Evolutionary conservation across 2,329 filamentous ascomycete species (phyloP).

Genomic region (Alternaria postmessia): DNA sequence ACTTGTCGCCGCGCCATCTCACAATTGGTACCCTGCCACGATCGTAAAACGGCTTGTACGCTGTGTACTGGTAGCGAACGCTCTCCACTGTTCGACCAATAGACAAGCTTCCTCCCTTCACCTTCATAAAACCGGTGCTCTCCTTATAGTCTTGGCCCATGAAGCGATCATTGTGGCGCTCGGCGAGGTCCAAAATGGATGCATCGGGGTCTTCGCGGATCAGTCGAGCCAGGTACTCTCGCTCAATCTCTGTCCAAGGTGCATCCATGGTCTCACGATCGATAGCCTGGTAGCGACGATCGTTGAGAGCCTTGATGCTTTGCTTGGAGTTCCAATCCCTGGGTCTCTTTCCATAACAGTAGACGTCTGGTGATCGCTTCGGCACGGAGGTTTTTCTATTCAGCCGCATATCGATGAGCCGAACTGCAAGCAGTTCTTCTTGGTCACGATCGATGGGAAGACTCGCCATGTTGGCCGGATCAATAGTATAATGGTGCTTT

Average conservation of each 20-base stretch:
- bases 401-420: slow-evolving; percentile 42
- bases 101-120: slow-evolving; percentile 5
- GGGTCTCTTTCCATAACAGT: slow-evolving; percentile 27
- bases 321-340: slow-evolving; percentile 35
- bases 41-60: slow-evolving; percentile 33
- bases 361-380: slow-evolving; percentile 22
- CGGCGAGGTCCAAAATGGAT: slow-evolving; percentile 37
- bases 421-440: slow-evolving; percentile 27
- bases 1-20: slow-evolving; percentile 17
- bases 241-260: slow-evolving; percentile 29
- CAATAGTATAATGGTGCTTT: slow-evolving; percentile 18
- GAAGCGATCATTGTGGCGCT: slow-evolving; percentile 35
- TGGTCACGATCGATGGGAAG: slow-evolving; percentile 26
- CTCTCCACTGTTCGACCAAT: slow-evolving; percentile 39
- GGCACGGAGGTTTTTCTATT: slow-evolving; percentile 23
- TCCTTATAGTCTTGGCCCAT: slow-evolving; percentile 19
- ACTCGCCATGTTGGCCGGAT: slow-evolving; percentile 7
- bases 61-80: slow-evolving; percentile 36
- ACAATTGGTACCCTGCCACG: slow-evolving; percentile 19
- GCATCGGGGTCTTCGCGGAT: slow-evolving; percentile 22
- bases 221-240: slow-evolving; percentile 27
- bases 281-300: slow-evolving; percentile 36
- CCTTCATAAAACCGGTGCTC: slow-evolving; percentile 14
- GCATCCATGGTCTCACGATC: slow-evolving; percentile 27
- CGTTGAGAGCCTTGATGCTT: slow-evolving; percentile 38